A percentile compares a stretch with the other conserved stretches of the same genome.
Conservation (phyloP, 352 stramenopile genomes). For the Pythium volutum region DNA sequence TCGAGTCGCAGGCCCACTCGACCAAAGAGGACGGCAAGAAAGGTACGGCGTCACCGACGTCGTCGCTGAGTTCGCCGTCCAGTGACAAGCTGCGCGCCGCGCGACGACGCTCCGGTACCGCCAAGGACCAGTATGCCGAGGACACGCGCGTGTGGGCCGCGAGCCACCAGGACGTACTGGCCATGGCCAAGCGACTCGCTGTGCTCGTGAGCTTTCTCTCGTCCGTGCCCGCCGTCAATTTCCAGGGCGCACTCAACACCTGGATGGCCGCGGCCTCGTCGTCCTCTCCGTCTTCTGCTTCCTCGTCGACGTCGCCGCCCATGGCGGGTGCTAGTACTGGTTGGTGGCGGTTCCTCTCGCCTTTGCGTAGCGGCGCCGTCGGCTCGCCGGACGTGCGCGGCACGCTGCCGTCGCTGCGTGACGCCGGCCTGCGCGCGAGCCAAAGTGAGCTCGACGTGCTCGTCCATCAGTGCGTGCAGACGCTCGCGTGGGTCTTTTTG, state of each 20-base stretch:
- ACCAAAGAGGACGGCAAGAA: constrained; percentile 16
- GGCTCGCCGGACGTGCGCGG: background rate
- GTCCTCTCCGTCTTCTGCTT: constrained; percentile 22
- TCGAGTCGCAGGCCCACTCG: background rate
- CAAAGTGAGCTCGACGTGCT: constrained; percentile 1
- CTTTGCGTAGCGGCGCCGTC: background rate
- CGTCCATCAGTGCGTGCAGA: constrained; percentile 12
- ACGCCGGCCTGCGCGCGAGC: background rate
- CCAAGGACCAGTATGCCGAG: constrained; percentile 8
- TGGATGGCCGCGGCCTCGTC: constrained; percentile 10
- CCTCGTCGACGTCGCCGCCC: background rate
- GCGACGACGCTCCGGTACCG: background rate
- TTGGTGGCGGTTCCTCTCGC: constrained; percentile 13
- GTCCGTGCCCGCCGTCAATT: constrained; percentile 29
- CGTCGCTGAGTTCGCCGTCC: background rate
- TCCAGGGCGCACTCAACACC: constrained; percentile 26
- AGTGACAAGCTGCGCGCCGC: background rate
- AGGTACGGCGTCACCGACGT: constrained; percentile 9
- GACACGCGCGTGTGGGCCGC: constrained; percentile 38
- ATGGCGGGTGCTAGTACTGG: background rate
- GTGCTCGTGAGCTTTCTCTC: constrained; percentile 46
- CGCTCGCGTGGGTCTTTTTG: constrained; percentile 10
- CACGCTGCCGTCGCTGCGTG: constrained; percentile 10
- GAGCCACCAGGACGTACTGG: constrained; percentile 31
- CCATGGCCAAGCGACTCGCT: constrained; percentile 47